These are phyloP conservation scores for Naganishia friedmannii DNA, from an alignment of 768 basidiomycete species.

Conservation along the genomic window DNA sequence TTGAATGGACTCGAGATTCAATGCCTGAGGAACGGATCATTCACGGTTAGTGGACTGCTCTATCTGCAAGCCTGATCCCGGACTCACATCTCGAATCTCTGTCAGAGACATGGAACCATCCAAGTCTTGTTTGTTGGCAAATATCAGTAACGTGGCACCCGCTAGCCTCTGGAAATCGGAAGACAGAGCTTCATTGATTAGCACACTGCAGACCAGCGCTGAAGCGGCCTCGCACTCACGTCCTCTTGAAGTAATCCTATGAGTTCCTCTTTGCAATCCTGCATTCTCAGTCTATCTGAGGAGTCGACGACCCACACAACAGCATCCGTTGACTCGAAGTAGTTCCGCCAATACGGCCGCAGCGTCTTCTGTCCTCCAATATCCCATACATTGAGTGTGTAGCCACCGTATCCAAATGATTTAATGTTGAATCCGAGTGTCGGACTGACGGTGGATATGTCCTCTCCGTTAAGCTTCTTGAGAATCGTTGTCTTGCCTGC, in stretches of 20 bases:
- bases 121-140: slow-evolving; percentile 98
- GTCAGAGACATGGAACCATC: slow-evolving; percentile 73
- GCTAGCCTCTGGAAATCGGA: slow-evolving; percentile 70
- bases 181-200: neutral
- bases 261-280: slow-evolving; percentile 83
- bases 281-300: slow-evolving; percentile 81
- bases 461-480: slow-evolving; percentile 89
- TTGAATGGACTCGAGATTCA: slow-evolving; percentile 74
- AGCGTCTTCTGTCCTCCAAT: slow-evolving; percentile 94
- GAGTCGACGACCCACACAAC: slow-evolving; percentile 99
- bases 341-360: slow-evolving; percentile 97
- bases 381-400: slow-evolving; percentile 86
- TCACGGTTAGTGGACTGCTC: too few relatives aligned
- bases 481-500: slow-evolving; percentile 98
- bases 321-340: slow-evolving; percentile 97
- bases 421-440: slow-evolving; percentile 99
- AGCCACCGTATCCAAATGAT: slow-evolving; percentile 77
- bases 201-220: neutral
- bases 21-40: slow-evolving; percentile 58
- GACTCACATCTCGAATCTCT: slow-evolving; percentile 73
- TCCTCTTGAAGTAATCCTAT: slow-evolving; percentile 84
- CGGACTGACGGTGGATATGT: slow-evolving; percentile 80
- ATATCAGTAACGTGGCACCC: slow-evolving; percentile 91
- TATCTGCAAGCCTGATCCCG: too few relatives aligned
- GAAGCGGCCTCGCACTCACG: slow-evolving; percentile 57